Base-by-base conservation (phyloP, 306 rosid genomes). In the Cucurbita moschata region DNA sequence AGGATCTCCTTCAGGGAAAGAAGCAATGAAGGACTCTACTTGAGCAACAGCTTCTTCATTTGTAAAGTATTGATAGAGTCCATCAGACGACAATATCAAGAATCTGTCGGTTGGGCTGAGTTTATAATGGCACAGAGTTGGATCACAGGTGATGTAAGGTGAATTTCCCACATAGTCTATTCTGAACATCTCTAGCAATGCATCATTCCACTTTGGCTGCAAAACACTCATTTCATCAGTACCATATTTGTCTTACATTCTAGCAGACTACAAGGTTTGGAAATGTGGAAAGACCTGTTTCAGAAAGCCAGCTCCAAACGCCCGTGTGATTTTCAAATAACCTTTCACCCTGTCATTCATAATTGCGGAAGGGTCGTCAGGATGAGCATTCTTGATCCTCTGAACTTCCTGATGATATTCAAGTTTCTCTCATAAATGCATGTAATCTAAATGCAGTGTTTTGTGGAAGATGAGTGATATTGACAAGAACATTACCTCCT, bases 281-380 rank as follows among this genome's bases (percentile, higher is more conserved):
- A 74, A 13, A 42, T 58, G 44, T 10, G 13, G 4, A 65, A 11
- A 11, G 79, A 88, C 97, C 96, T 82, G 90, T 82, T 92, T 92
- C 64, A 92, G 96, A 81, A 90, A 92, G 8, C 98, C 96, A 11
- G 85, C 92, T 18, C 96, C 96, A 47, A 92, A 90, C 21, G 98
- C 96, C 73, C 98, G 86, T 12, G 98, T 92, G 82, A 92, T 88
- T 79, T 82, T 92, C 83, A 92, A 82, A 73, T 77, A 75, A 70
- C 98, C 98, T 84, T 90, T 91, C 49, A 91, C 96, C 51, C 91
- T 62, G 19, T 85, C 90, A 21, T 83, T 91, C 21, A 57, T 73
- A 61, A 91, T 63, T 16, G 85, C 97, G 60, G 54, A 82, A 65
- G 89, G 79, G 74, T 91, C 97, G 60, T 88, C 91, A 3, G 84